phyloP scores from a whole-genome alignment of 371 early-diverging fungal genomes.

The Zychaea mexicana region DNA sequence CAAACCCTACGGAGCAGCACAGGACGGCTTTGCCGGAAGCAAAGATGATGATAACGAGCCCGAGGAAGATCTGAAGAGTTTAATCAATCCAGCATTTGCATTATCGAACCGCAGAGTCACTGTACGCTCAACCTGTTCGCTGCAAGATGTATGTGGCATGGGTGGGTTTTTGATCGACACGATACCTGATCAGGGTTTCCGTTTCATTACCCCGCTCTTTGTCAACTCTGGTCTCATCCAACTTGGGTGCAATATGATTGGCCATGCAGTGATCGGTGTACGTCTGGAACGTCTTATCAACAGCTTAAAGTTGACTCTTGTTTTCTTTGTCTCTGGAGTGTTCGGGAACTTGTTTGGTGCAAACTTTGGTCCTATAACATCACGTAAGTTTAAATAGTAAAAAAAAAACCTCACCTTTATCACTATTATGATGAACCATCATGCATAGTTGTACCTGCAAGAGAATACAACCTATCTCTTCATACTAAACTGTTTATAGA shows the following conservation, averaged over 20 bases:
- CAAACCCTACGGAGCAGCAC: neutral
- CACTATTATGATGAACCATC: too few relatives aligned
- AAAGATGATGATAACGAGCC: slow-evolving; percentile 8
- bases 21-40: slow-evolving; percentile 2
- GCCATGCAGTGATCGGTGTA: slow-evolving; percentile 61
- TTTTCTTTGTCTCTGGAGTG: slow-evolving; percentile 63
- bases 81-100: slow-evolving; percentile 5
- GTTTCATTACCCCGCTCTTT: slow-evolving; percentile 75
- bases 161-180: slow-evolving; percentile 26
- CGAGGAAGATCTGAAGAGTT: neutral
- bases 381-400: slow-evolving; percentile 41
- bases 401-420: too few relatives aligned
- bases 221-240: slow-evolving; percentile 79
- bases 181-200: slow-evolving; percentile 68
- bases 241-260: slow-evolving; percentile 62
- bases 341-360: slow-evolving; percentile 58
- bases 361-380: slow-evolving; percentile 48
- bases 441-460: neutral
- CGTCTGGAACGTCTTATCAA: slow-evolving; percentile 74
- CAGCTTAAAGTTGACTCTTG: slow-evolving; percentile 57
- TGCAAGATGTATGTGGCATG: slow-evolving; percentile 55
- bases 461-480: neutral
- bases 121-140: slow-evolving; percentile 26
- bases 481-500: too few relatives aligned
- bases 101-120: slow-evolving; percentile 3